Percentiles rank a stretch among this genome's conserved stretches.
phyloP scores from a whole-genome alignment of 805 yeast species.

The Jamesozyma piceae region DNA sequence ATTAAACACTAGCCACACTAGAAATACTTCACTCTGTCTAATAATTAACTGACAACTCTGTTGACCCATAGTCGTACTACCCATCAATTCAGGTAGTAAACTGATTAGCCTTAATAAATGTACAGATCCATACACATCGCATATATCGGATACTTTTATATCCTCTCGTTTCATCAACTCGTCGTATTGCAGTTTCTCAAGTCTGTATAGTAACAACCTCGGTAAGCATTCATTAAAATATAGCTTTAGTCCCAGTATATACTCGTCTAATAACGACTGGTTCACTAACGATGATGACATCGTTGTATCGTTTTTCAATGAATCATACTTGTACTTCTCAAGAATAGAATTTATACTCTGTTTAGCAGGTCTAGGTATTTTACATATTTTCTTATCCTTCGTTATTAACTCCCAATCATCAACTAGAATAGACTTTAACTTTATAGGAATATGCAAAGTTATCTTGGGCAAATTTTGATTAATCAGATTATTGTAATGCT shows the following conservation, averaged over 20 bases:
- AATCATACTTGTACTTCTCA: constrained; percentile 12
- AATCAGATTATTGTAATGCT: not conserved
- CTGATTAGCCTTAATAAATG: constrained; percentile 73
- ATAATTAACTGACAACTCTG: constrained; percentile 38
- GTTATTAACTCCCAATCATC: constrained; percentile 93
- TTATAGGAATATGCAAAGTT: constrained; percentile 49
- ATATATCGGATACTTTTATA: constrained; percentile 4
- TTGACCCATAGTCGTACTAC: constrained; percentile 74
- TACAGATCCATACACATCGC: constrained; percentile 63
- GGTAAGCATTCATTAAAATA: constrained; percentile 65
- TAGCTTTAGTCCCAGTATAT: constrained; percentile 55
- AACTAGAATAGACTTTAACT: constrained; percentile 61
- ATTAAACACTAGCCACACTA: constrained; percentile 22
- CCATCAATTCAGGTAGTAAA: constrained; percentile 72
- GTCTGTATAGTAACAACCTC: constrained; percentile 21
- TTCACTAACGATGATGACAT: not conserved
- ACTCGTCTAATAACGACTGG: constrained; percentile 52
- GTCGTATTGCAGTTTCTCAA: constrained; percentile 26
- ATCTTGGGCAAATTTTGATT: constrained; percentile 30
- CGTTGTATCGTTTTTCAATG: not conserved
- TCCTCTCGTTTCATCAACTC: constrained; percentile 10
- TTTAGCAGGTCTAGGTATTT: constrained; percentile 42
- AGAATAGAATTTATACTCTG: constrained; percentile 32
- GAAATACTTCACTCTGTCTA: constrained; percentile 20
- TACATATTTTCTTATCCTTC: constrained; percentile 60